These are phyloP conservation scores for Pontederia crassipes DNA, from an alignment of 176 grass and related monocot species.

Conservation along the genomic window DNA sequence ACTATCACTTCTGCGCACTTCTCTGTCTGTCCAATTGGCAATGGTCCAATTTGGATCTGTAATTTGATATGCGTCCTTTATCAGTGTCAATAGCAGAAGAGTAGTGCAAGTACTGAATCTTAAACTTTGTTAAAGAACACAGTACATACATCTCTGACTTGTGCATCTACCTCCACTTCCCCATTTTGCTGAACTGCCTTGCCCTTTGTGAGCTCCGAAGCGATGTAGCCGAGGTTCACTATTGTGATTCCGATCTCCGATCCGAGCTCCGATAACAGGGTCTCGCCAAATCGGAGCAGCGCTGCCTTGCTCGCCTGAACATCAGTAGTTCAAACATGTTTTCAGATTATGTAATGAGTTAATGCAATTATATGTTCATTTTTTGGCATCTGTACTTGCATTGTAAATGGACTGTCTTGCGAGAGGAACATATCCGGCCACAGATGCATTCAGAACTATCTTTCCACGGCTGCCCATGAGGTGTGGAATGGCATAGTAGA, in stretches of 20 bases:
- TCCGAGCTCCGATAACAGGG: constrained; percentile 52
- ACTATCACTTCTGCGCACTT: constrained; percentile 48
- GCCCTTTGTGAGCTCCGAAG: constrained; percentile 77
- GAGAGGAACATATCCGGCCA: constrained; percentile 56
- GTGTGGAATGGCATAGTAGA: constrained; percentile 74
- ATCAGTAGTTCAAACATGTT: constrained; percentile 8
- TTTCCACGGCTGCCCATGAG: constrained; percentile 59
- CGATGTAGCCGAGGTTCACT: constrained; percentile 59
- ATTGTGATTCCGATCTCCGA: constrained; percentile 58
- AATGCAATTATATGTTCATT: neutral
- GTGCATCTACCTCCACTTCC: constrained; percentile 36
- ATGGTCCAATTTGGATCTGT: constrained; percentile 48
- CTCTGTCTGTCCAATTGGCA: constrained; percentile 61
- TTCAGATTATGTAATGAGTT: neutral
- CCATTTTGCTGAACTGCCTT: constrained; percentile 66
- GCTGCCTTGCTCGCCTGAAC: constrained; percentile 67
- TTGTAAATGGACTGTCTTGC: constrained; percentile 88
- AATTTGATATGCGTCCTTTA: neutral
- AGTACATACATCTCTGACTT: constrained; percentile 50
- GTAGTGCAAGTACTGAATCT: neutral
- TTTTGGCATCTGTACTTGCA: constrained; percentile 25
- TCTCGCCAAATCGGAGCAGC: constrained; percentile 61
- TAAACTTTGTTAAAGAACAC: neutral
- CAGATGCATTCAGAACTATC: constrained; percentile 68
- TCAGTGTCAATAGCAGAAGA: neutral